These are phyloP conservation scores for Passalora sequoiae DNA, from an alignment of 2,329 filamentous ascomycete genomes.

Conservation along the genomic window DNA sequence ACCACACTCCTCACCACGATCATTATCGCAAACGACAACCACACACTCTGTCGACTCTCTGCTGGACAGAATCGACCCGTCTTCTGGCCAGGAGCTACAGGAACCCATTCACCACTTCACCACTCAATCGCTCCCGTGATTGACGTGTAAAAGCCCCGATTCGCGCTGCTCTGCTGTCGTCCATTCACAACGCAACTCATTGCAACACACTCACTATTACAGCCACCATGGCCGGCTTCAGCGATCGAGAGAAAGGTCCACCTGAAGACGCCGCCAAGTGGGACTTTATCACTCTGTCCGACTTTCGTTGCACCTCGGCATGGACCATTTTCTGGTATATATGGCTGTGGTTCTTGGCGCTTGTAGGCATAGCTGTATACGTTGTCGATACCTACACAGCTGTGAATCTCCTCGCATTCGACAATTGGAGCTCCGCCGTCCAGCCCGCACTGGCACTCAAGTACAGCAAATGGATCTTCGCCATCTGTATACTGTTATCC, in stretches of 20 bases:
- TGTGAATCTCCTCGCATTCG: slow-evolving; percentile 81
- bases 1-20: slow-evolving; percentile 7
- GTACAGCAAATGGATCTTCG: slow-evolving; percentile 92
- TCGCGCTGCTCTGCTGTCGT: slow-evolving; percentile 16
- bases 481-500: slow-evolving; percentile 83
- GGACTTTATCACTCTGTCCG: slow-evolving; percentile 73
- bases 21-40: slow-evolving; percentile 1
- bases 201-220: slow-evolving; percentile 1
- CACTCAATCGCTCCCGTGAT: too few species aligned
- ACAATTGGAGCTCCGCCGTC: slow-evolving; percentile 81
- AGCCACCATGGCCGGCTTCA: slow-evolving; percentile 33
- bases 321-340: slow-evolving; percentile 73
- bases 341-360: slow-evolving; percentile 74
- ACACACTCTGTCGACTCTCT: slow-evolving; percentile 11
- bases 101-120: slow-evolving; percentile 1
- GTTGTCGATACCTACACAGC: slow-evolving; percentile 88
- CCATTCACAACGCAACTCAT: slow-evolving; percentile 6
- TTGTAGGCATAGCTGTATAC: slow-evolving; percentile 79
- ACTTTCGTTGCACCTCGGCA: slow-evolving; percentile 81
- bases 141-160: too few species aligned
- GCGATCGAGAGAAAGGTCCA: slow-evolving; percentile 34
- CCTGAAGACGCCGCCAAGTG: slow-evolving; percentile 58
- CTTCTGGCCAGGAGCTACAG: neutral
- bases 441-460: slow-evolving; percentile 69
- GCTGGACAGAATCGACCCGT: slow-evolving; percentile 17